These are phyloP conservation scores for Geotrichum carabidarum DNA, from an alignment of 1,139 yeast species.

Conservation along the genomic window DNA sequence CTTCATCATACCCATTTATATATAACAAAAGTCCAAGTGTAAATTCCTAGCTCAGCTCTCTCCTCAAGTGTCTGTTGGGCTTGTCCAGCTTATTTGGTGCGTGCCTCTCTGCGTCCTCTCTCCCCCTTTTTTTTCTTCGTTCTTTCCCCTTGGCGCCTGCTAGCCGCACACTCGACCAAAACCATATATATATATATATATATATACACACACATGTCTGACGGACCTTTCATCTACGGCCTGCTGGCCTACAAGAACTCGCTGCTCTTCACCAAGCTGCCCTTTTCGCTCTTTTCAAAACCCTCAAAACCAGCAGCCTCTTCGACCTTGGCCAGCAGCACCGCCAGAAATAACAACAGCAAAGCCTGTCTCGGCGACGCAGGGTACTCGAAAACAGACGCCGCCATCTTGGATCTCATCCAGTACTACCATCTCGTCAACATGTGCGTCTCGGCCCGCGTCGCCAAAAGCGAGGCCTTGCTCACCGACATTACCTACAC, in stretches of 20 bases:
- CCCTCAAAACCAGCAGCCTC: background rate
- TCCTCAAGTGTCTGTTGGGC: no score
- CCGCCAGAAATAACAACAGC: background rate
- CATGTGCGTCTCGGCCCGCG: slow-evolving; percentile 9
- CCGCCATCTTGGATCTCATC: slow-evolving; percentile 13
- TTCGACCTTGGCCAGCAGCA: background rate
- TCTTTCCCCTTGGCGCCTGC: no score
- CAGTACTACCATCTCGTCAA: slow-evolving; percentile 17
- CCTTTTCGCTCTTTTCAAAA: slow-evolving; percentile 9
- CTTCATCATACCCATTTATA: no score
- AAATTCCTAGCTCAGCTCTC: no score
- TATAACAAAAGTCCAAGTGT: no score
- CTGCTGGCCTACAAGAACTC: slow-evolving; percentile 16
- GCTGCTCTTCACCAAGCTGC: slow-evolving; percentile 17
- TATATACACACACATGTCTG: background rate
- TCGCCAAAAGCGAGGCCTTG: background rate
- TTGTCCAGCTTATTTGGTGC: no score
- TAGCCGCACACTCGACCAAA: no score
- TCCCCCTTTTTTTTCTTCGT: no score
- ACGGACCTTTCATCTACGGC: slow-evolving; percentile 13
- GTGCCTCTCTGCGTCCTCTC: no score
- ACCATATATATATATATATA: no score
- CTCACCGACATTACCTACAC: slow-evolving; percentile 7
- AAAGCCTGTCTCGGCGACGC: background rate
- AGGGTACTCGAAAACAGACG: background rate